Conservation (phyloP, 83 land plant species). For the Larix sibirica region DNA sequence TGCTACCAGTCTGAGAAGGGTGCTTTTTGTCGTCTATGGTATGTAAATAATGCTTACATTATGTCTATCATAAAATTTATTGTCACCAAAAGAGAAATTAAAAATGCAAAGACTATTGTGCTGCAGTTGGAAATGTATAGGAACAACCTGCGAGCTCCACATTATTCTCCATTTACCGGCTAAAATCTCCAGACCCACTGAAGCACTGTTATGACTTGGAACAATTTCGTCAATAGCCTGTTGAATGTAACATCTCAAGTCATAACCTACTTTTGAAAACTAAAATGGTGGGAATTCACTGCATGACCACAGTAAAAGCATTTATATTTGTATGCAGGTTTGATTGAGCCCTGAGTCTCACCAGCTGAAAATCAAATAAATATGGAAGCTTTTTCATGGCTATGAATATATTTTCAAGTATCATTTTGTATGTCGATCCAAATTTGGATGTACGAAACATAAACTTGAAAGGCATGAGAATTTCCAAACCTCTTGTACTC, state of each 20-base stretch:
- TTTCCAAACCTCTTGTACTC: slow-evolving; percentile 64
- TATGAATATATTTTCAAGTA: not conserved
- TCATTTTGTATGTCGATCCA: not conserved
- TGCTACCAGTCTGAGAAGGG: not conserved
- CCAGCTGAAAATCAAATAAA: not conserved
- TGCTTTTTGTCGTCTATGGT: not conserved
- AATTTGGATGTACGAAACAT: not conserved
- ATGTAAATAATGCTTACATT: not conserved
- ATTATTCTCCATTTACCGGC: slow-evolving; percentile 87
- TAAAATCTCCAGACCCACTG: slow-evolving; percentile 38
- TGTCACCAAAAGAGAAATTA: not conserved
- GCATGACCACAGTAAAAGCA: slow-evolving; percentile 3
- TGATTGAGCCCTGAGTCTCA: too few species aligned
- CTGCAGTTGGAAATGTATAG: slow-evolving; percentile 8
- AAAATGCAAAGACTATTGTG: not conserved
- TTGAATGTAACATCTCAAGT: slow-evolving; percentile 13
- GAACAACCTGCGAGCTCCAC: slow-evolving; percentile 92
- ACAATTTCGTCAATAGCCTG: slow-evolving; percentile 86
- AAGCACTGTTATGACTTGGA: slow-evolving; percentile 25
- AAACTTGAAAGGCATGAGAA: not conserved
- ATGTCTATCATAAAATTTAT: not conserved
- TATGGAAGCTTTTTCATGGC: not conserved
- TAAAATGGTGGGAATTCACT: not conserved
- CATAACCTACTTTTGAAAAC: not conserved
- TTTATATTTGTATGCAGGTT: not conserved